Evolutionary conservation across 2,329 filamentous ascomycete genomes (phyloP), one percentile per base, ranked within the genome.

Genomic region (Sclerotinia trifoliorum): DNA sequence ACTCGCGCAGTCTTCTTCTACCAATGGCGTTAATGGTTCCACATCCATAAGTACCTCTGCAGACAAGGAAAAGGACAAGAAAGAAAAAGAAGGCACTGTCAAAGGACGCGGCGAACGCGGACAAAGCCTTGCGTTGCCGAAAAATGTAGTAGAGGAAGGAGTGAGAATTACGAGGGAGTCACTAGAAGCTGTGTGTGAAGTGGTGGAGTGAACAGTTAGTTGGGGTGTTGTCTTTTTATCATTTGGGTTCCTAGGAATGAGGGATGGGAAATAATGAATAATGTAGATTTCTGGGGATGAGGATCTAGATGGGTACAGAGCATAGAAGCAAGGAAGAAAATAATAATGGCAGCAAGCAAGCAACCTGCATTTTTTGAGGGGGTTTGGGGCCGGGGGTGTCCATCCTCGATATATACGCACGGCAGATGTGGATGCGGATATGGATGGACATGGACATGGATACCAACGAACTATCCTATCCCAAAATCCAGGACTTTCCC

Each of bases 121-220:
- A 5, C 63, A 58, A 24, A 81, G 77, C 72, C 81, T 89, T 19
- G 87, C 86, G 44, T 77, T 90, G 54, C 87, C 88, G 17, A 81
- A 83, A 66, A 75, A 80, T 2, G 86, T 88, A n/a, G 78, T 90
- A 19, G 85, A 88, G 35, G 85, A 90, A 72, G 86, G 86, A 5
- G 79, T 89, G n/a, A 83, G 82, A 71, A 80, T 85, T 44, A 87
- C 87, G 39, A 81, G 83, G 68, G 86, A 88, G 73, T 83, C 83
- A 71, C 79, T 90, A 54, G 86, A 88, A 71, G 55, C 67, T 46
- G 76, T 78, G 76, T 77, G 76, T 70, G 75, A 78, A 65, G 70
- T 78, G 44, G 72, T 70, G 17, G 70, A 74, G 44, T 74, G 35
- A 60, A 58, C 21, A 15, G 8, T 24, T 11, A 3, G 5, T n/a